Evolutionary conservation across 2,329 filamentous ascomycete species (phyloP), one percentile per base, ranked within the genome.

Genomic region (Alternaria hordeiaustralica): DNA sequence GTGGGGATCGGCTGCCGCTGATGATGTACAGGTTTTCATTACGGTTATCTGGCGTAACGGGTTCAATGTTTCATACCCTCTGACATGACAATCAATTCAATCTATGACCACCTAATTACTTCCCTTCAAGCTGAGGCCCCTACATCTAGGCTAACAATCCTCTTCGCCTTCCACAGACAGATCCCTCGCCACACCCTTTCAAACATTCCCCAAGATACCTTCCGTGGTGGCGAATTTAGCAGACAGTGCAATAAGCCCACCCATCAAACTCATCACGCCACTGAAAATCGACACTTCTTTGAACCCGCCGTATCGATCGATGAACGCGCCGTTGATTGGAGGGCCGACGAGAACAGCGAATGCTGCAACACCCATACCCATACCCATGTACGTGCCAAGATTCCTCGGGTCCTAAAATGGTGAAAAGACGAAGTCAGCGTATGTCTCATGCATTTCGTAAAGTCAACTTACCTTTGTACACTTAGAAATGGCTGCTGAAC

Each of bases 361-460:
- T 0, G 80, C 77, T 3, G 75, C 73, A 1, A 86, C n/a, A 2
- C 78, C 79, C 73, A 85, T 75, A 1, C 82, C 84, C 81, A 85
- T 85, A 6, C 86, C 86, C 73, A 87, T 82, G 55, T 86, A 85
- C 0, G 87, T 88, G 1, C 88, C 88, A 13, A 88, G 77, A 43
- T 86, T 80, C 21, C 82, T 79, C 11, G 84, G 79, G 64, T 88
- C 83, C 36, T 41, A 41, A 10, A 41, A 41, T 2, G 8, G 36
- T 41, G 36, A 41, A 41, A 15, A 41, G 8, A 41, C 9, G 4
- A 9, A 18, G 36, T 41, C 36, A 41, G 36, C 2, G 36, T 6
- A 41, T 41, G 36, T 5, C 36, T 41, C 8, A 41, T 41, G 36
- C 36, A 41, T 18, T 6, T 41, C n/a, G n/a, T 5, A 18, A n/a